Evolutionary conservation across 352 stramenopile genomes (phyloP).

Genomic region (Phytophthora chlamydospora): DNA sequence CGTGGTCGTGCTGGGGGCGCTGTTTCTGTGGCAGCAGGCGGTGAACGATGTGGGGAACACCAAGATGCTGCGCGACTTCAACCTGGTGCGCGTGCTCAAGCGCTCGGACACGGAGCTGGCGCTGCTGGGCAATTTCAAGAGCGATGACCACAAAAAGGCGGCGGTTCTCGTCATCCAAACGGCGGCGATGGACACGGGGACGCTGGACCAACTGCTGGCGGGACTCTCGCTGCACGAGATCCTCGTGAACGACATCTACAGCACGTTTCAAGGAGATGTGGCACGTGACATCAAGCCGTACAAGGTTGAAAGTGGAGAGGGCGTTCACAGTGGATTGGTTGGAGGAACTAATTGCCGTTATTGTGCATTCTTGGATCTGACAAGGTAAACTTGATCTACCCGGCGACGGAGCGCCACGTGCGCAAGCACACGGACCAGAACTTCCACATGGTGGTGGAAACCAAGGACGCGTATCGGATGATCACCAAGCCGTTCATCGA

Average conservation of each 20-base stretch:
- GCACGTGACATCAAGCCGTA: constrained; percentile 72
- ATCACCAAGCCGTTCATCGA: constrained; percentile 82
- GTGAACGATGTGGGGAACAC: constrained; percentile 30
- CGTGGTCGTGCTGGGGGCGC: constrained; percentile 35
- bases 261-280: constrained; percentile 74
- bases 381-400: constrained; percentile 84
- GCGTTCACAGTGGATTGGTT: neutral
- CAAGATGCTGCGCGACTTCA: constrained; percentile 62
- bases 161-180: constrained; percentile 77
- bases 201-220: constrained; percentile 48
- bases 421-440: constrained; percentile 85
- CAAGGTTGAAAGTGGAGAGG: constrained; percentile 48
- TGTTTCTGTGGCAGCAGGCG: constrained; percentile 39
- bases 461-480: constrained; percentile 72
- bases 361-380: neutral
- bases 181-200: constrained; percentile 55
- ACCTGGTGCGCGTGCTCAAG: constrained; percentile 71
- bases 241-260: constrained; percentile 87
- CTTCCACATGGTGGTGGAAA: constrained; percentile 88
- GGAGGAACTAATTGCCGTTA: neutral
- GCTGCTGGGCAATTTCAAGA: constrained; percentile 72
- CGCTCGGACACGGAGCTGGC: constrained; percentile 66
- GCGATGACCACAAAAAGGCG: constrained; percentile 60
- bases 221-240: constrained; percentile 74
- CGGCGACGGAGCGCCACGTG: constrained; percentile 79